phyloP scores from a whole-genome alignment of 225 moss, liverwort and hornwort genomes.

The Pleurozium schreberi region DNA sequence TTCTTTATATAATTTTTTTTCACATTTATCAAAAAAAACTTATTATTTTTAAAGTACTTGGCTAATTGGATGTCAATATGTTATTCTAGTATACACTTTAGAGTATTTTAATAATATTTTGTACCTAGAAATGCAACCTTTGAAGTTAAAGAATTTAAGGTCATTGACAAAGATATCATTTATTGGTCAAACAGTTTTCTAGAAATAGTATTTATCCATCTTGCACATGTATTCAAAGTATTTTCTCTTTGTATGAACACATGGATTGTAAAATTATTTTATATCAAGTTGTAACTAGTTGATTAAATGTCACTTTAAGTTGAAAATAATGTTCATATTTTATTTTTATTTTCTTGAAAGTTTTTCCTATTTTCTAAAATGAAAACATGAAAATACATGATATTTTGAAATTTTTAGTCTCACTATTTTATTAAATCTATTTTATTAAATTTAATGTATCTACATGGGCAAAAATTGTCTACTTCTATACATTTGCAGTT shows the following conservation, averaged over 20 bases:
- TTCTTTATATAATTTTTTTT: not conserved
- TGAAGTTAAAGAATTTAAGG: no score
- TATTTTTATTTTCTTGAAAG: no score
- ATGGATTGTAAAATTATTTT: not conserved
- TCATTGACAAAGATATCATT: not conserved
- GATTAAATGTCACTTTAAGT: not conserved
- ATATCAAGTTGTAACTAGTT: not conserved
- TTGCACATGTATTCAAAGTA: not conserved
- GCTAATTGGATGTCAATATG: no score
- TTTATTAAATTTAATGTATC: not conserved
- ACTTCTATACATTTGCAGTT: not conserved
- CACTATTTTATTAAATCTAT: no score
- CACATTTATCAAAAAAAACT: not conserved
- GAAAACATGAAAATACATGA: not conserved
- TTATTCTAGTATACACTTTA: not conserved
- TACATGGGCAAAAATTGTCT: not conserved
- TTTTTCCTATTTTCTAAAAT: not conserved
- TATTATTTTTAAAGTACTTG: not conserved
- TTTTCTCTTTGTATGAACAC: accelerated
- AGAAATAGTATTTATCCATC: not conserved
- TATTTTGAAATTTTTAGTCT: no score
- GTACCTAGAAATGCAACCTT: not conserved
- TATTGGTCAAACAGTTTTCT: accelerated
- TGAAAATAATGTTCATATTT: not conserved
- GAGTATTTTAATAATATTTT: not conserved